These are phyloP conservation scores for Paulownia fortunei DNA, from an alignment of 257 asterid genomes.

Conservation along the genomic window DNA sequence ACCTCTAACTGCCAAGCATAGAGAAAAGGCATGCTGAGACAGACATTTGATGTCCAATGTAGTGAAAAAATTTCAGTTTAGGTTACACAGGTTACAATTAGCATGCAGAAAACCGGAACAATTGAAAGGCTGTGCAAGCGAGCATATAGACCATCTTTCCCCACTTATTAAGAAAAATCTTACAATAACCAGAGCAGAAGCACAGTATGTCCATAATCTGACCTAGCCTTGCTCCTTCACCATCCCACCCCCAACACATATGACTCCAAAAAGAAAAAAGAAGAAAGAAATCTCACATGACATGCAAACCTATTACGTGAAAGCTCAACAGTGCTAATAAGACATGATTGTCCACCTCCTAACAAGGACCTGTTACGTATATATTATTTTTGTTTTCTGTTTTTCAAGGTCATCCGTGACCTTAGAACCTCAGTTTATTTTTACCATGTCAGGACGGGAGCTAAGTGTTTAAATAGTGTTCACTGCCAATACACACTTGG, in stretches of 20 bases:
- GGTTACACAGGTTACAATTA: not conserved
- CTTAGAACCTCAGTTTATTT: not conserved
- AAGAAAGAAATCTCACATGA: not conserved
- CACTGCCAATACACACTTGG: not conserved
- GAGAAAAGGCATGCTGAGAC: slow-evolving; percentile 31
- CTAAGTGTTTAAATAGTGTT: not conserved
- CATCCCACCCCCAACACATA: not conserved
- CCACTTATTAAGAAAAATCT: not conserved
- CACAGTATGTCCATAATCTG: not conserved
- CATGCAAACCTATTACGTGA: not conserved
- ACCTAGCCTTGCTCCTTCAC: not conserved
- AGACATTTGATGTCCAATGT: slow-evolving; percentile 10
- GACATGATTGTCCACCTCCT: slow-evolving; percentile 12
- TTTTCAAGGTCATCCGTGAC: not conserved
- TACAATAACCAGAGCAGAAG: not conserved
- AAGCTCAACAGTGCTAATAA: slow-evolving; percentile 4
- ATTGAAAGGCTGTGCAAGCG: not conserved
- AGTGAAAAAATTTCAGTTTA: slow-evolving; percentile 8
- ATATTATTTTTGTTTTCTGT: not conserved
- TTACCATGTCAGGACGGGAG: not conserved
- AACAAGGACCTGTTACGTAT: not conserved
- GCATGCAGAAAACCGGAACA: slow-evolving; percentile 13
- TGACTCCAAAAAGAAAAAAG: not conserved
- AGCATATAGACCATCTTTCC: not conserved
- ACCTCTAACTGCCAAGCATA: slow-evolving; percentile 75